phyloP scores from a whole-genome alignment of 352 stramenopile genomes.

The Pythium aquatile region DNA sequence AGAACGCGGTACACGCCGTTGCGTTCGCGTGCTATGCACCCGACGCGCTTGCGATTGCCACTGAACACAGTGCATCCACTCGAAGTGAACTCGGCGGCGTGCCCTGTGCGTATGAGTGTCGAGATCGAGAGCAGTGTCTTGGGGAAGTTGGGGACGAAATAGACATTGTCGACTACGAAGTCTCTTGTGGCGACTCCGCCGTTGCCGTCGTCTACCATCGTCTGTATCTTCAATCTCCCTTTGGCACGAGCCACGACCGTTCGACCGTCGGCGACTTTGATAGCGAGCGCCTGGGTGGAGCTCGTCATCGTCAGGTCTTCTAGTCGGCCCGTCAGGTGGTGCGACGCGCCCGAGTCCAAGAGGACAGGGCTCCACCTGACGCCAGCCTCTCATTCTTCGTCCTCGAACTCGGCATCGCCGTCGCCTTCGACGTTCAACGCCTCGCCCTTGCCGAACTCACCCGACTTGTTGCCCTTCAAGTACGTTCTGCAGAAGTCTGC shows the following conservation, averaged over 20 bases:
- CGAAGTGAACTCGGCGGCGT: no score
- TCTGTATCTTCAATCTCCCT: neutral
- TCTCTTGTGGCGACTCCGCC: neutral
- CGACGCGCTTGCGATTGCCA: no score
- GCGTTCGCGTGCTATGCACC: no score
- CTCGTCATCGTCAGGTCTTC: constrained; percentile 12
- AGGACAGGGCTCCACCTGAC: constrained; percentile 10
- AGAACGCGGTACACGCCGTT: no score
- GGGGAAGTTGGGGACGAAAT: no score
- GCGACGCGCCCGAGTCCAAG: constrained; percentile 13
- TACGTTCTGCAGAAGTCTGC: neutral
- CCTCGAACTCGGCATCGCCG: neutral
- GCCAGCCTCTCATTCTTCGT: neutral
- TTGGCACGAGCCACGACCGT: constrained; percentile 1
- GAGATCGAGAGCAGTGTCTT: no score
- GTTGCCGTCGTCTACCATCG: constrained; percentile 2
- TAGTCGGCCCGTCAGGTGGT: constrained; percentile 15
- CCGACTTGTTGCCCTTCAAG: neutral
- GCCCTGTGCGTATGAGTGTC: no score
- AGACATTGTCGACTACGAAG: no score
- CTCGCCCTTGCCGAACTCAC: no score
- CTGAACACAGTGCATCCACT: no score
- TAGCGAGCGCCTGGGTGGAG: constrained; percentile 6
- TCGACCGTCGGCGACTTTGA: constrained; percentile 14
- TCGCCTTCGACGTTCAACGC: neutral